These are phyloP conservation scores for Croton laevigatus DNA, from an alignment of 441 rosid genomes.

Conservation along the genomic window DNA sequence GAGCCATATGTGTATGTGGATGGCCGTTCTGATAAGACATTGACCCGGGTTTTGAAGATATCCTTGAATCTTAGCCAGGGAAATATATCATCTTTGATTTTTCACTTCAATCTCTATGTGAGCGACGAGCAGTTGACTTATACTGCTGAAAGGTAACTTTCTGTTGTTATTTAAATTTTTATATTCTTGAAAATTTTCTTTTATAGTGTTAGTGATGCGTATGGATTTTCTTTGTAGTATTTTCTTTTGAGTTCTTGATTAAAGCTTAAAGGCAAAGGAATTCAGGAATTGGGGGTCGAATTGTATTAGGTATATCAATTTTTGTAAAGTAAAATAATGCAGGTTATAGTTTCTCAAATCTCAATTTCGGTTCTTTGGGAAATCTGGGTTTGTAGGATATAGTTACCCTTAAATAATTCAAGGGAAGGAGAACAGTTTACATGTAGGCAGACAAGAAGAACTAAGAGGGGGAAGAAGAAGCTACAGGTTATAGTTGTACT, in stretches of 20 bases:
- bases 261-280: background rate
- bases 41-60: slow-evolving; percentile 56
- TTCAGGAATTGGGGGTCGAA: background rate
- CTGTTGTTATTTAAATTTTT: background rate
- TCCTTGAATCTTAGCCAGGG: slow-evolving; percentile 69
- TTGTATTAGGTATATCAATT: background rate
- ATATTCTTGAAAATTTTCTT: slow-evolving; percentile 13
- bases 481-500: background rate
- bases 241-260: background rate
- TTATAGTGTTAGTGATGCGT: background rate
- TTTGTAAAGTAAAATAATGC: background rate
- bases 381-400: background rate
- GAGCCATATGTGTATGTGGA: slow-evolving; percentile 78
- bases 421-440: background rate
- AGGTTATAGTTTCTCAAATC: background rate
- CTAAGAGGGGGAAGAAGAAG: background rate
- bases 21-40: slow-evolving; percentile 45
- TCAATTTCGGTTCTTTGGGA: background rate
- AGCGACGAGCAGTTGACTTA: slow-evolving; percentile 76
- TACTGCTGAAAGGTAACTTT: slow-evolving; percentile 66
- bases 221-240: background rate
- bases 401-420: background rate
- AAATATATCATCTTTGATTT: slow-evolving; percentile 53
- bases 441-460: background rate
- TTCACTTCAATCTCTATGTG: slow-evolving; percentile 59